Conservation (phyloP, 139 green algal genomes). For the Volvox reticuliferus region DNA sequence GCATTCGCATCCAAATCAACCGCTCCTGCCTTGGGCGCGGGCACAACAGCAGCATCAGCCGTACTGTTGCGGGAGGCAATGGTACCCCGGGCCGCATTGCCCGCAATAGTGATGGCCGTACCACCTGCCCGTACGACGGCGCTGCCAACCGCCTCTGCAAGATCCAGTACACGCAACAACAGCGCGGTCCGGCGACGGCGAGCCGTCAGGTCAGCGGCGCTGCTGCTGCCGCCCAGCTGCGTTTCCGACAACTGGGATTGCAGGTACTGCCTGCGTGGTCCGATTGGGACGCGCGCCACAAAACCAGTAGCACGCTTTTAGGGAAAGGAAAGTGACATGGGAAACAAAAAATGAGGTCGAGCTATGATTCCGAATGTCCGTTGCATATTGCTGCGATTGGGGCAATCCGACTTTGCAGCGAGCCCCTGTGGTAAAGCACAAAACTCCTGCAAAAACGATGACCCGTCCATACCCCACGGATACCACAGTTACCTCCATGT, state of each 20-base stretch:
- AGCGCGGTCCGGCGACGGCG: not conserved
- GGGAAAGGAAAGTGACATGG: no score
- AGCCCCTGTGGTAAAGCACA: no score
- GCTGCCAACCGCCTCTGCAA: constrained; percentile 32
- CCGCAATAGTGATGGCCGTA: not conserved
- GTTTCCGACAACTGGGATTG: not conserved
- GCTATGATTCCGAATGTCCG: no score
- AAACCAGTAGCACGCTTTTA: no score
- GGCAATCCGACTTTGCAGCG: no score
- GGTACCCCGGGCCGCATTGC: not conserved
- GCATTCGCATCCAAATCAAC: not conserved
- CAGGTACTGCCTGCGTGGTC: not conserved
- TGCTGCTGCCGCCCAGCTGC: not conserved
- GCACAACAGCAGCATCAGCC: not conserved
- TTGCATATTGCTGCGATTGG: no score
- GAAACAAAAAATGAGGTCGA: no score
- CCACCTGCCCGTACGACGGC: not conserved
- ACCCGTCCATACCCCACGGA: no score
- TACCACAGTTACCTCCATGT: not conserved
- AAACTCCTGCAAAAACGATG: no score
- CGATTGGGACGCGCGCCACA: no score
- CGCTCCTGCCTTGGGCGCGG: not conserved
- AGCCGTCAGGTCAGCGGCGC: not conserved
- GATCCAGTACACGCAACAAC: constrained; percentile 13
- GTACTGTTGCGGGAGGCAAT: not conserved